A percentile compares a stretch with the other conserved stretches of the same genome.
phyloP scores from a whole-genome alignment of 768 basidiomycete species.

The Coprinellus micaceus region DNA sequence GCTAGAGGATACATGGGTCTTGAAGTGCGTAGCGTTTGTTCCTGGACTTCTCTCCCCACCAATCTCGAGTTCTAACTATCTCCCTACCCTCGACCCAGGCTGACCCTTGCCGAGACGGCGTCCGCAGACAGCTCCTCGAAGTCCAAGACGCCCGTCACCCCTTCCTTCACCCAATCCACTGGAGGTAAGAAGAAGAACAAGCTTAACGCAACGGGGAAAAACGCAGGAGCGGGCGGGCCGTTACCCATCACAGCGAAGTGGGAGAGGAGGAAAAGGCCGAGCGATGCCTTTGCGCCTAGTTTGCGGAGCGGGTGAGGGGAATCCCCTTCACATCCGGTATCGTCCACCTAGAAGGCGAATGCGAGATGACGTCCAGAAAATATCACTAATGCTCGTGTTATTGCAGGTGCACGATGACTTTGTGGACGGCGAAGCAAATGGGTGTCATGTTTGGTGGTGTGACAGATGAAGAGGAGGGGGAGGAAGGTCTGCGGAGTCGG shows the following conservation, averaged over 20 bases:
- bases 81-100: conserved; percentile 19
- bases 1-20: conserved; percentile 87
- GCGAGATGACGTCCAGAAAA: too few relatives aligned
- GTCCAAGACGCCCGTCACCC: too few relatives aligned
- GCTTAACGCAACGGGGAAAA: too few relatives aligned
- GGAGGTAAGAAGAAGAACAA: too few relatives aligned
- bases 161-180: too few relatives aligned
- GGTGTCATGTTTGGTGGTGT: conserved; percentile 87
- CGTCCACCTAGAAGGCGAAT: too few relatives aligned
- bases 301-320: conserved; percentile 73
- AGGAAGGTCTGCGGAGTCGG: conserved; percentile 79
- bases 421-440: conserved; percentile 64
- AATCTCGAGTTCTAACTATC: conserved; percentile 12
- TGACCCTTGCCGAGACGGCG: too few relatives aligned
- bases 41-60: not conserved
- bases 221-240: too few relatives aligned
- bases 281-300: conserved; percentile 67
- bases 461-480: conserved; percentile 79
- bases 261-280: conserved; percentile 75
- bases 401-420: conserved; percentile 87
- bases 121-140: too few relatives aligned
- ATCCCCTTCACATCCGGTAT: too few relatives aligned
- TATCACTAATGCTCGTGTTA: too few relatives aligned
- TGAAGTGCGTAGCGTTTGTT: conserved; percentile 46
- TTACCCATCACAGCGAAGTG: conserved; percentile 62